These are phyloP conservation scores for Ustilaginoidea virens DNA, from an alignment of 2,329 filamentous ascomycete genomes.

Conservation along the genomic window DNA sequence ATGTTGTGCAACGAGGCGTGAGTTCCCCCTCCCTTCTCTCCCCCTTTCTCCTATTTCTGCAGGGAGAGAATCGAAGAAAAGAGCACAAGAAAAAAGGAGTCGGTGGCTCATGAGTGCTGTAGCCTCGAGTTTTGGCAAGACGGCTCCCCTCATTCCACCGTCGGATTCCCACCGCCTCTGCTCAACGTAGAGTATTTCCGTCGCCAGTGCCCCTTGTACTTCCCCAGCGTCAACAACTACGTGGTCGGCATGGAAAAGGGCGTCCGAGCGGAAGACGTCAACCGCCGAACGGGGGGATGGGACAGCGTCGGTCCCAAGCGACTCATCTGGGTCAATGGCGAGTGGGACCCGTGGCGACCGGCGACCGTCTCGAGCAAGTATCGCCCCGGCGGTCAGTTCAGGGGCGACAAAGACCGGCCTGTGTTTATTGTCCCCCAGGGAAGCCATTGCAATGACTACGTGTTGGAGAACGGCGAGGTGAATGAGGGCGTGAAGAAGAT, in stretches of 20 bases:
- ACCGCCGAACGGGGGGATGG: constrained; percentile 42
- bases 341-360: constrained; percentile 44
- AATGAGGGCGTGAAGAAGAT: constrained; percentile 17
- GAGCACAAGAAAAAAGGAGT: no score
- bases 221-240: constrained; percentile 33
- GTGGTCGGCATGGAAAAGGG: constrained; percentile 10
- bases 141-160: constrained; percentile 10
- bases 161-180: constrained; percentile 34
- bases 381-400: constrained; percentile 37
- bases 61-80: no score
- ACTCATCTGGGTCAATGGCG: constrained; percentile 41
- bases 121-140: constrained; percentile 10
- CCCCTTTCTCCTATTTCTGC: constrained; percentile 19
- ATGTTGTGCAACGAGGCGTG: constrained; percentile 45
- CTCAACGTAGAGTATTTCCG: constrained; percentile 35
- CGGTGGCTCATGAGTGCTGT: no score
- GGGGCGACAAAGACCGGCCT: constrained; percentile 28
- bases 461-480: constrained; percentile 25
- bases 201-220: constrained; percentile 38
- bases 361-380: constrained; percentile 35
- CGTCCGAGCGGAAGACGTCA: constrained; percentile 21
- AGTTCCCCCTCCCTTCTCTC: constrained; percentile 20
- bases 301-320: constrained; percentile 30
- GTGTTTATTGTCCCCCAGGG: constrained; percentile 36
- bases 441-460: constrained; percentile 40